Base-by-base conservation (phyloP, 2,329 filamentous ascomycete species). In the Cladosporium sphaerospermum region DNA sequence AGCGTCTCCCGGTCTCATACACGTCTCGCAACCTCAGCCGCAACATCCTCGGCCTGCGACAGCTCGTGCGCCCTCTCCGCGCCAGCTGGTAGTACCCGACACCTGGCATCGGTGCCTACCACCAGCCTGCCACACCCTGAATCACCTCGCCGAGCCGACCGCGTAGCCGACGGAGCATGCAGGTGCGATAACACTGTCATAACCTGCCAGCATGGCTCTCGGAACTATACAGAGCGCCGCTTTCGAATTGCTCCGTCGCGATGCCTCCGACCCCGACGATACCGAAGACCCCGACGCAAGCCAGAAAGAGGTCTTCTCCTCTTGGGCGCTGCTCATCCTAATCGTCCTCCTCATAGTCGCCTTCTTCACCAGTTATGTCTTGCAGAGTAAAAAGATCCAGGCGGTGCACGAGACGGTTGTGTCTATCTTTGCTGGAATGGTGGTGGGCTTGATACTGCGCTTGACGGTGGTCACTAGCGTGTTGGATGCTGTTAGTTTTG, bases 341-440 rank as follows among this genome's bases (percentile, higher is more conserved):
- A 96, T 99, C 64, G 81, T 89, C 75, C 83, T 99, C 63, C 84
- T 99, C 64, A 96, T 97, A 62, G 82, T 88, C 60, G 92, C 93
- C 57, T 88, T 99, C 64, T 95, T 97, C 71, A 95, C 90, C 42
- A 96, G 91, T 78, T 99, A 99, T 74, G 86, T 95, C 62, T 81
- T 99, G 56, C 92, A 97, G 73, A 89, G 93, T 74, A 91, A 89
- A 73, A 96, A 95, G 75, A 91, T 99, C 53, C 93, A 96, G 66
- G 93, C 93, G 28, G 86, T 99, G 52, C 93, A 99, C 71, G 93
- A 99, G 76, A 99, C 93, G 1, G 93, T 97, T 63, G 84, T 99
- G 57, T 97, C 92, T 57, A 99, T 99, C 69, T 97, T 99, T 75
- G 91, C 90, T 54, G 92, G 92, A 64, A 97, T 97, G 93, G 86